phyloP scores from a whole-genome alignment of 257 asterid species.

The Anisodus tanguticus region DNA sequence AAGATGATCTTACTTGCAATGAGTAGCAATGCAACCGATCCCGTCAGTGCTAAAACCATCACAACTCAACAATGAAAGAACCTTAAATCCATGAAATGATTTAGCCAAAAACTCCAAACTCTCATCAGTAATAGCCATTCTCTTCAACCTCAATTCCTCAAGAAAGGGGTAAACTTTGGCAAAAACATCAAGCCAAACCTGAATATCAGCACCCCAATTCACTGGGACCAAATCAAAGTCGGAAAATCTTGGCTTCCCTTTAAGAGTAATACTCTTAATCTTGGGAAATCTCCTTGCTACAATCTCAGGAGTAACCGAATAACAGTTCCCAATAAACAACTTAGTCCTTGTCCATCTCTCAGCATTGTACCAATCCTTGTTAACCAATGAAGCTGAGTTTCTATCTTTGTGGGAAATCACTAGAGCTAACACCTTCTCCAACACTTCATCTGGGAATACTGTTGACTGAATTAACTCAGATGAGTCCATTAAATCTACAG shows the following conservation, averaged over 20 bases:
- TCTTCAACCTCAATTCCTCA: constrained; percentile 81
- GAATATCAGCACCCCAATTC: constrained; percentile 85
- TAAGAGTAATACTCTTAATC: constrained; percentile 69
- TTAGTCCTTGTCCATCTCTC: constrained; percentile 83
- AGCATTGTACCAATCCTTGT: constrained; percentile 81
- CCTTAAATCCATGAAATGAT: constrained; percentile 69
- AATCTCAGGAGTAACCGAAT: constrained; percentile 79
- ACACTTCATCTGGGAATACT: constrained; percentile 78
- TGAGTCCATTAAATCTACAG: constrained; percentile 42
- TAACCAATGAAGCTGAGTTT: constrained; percentile 74
- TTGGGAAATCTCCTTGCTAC: constrained; percentile 72
- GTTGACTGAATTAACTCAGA: constrained; percentile 45
- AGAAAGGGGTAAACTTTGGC: constrained; percentile 74
- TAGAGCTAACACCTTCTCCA: constrained; percentile 71
- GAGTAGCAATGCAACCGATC: constrained; percentile 65
- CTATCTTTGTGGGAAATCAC: constrained; percentile 66
- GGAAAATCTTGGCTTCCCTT: constrained; percentile 83
- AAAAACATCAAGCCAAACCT: constrained; percentile 67
- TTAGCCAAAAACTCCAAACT: constrained; percentile 80
- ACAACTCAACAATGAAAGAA: constrained; percentile 72
- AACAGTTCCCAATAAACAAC: constrained; percentile 80
- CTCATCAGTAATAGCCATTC: constrained; percentile 77
- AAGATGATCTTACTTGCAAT: constrained; percentile 65
- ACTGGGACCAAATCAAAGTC: constrained; percentile 75
- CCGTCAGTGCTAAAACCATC: constrained; percentile 82